These are phyloP conservation scores for Sporothrix protearum DNA, from an alignment of 2,329 filamentous ascomycete species.

Conservation along the genomic window DNA sequence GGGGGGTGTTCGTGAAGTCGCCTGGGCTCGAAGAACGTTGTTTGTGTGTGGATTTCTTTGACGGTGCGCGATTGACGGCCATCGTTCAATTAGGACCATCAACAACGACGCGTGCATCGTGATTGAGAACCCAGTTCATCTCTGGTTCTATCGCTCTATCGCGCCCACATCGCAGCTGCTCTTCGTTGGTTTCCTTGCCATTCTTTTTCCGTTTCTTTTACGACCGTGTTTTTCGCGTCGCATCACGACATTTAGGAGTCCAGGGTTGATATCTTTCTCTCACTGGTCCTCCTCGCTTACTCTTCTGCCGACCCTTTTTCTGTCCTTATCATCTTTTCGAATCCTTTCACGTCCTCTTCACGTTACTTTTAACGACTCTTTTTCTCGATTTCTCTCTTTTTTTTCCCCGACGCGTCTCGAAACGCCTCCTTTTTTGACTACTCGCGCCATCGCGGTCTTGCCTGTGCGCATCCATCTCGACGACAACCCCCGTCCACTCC, in stretches of 20 bases:
- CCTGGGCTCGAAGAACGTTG: not conserved
- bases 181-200: not conserved
- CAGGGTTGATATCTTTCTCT: conserved; percentile 9
- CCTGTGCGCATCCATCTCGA: not conserved
- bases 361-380: conserved; percentile 2
- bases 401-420: conserved; percentile 3
- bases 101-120: conserved; percentile 9
- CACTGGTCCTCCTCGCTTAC: not conserved
- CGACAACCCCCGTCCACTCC: not conserved
- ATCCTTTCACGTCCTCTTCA: not conserved
- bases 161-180: not conserved
- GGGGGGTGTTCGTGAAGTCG: conserved; percentile 30
- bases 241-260: not conserved
- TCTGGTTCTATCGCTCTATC: not conserved
- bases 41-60: not conserved
- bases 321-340: not conserved
- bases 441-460: not conserved
- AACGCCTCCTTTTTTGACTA: not conserved
- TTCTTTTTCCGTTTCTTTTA: not conserved
- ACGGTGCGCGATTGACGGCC: conserved; percentile 3
- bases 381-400: not conserved
- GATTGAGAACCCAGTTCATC: not conserved
- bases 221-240: conserved; percentile 14
- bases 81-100: not conserved
- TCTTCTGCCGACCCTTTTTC: not conserved